Percentiles rank a stretch among this genome's conserved stretches.
Conservation (phyloP, 1,284 basidiomycete species). For the Mycosarcoma maydis region DNA sequence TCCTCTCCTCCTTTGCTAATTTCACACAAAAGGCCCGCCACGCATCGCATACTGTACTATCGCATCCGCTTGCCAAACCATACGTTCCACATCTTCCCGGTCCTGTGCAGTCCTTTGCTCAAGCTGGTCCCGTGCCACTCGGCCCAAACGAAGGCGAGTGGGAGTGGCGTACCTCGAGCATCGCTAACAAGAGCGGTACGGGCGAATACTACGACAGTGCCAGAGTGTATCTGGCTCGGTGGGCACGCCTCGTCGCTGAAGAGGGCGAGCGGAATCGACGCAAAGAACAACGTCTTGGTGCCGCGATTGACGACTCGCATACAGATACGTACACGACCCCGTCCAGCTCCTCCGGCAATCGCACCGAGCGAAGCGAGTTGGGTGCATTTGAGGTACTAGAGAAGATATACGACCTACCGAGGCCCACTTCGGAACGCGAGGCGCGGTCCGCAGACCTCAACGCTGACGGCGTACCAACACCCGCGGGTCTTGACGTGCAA, state of each 20-base stretch:
- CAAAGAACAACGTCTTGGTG: conserved; percentile 36
- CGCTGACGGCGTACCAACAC: not conserved
- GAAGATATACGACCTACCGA: conserved; percentile 35
- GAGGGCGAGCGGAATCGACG: conserved; percentile 63
- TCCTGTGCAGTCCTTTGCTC: conserved; percentile 54
- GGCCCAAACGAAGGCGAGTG: conserved; percentile 56
- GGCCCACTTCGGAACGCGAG: conserved; percentile 33
- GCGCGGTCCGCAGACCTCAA: conserved; percentile 25
- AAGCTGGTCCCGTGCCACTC: conserved; percentile 60
- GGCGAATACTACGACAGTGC: conserved; percentile 88
- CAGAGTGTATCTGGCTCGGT: conserved; percentile 91
- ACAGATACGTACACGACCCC: not conserved
- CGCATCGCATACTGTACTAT: conserved; percentile 53
- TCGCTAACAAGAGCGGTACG: conserved; percentile 44
- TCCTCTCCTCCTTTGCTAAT: conserved; percentile 60
- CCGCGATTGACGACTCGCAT: not conserved
- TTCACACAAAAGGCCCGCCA: conserved; percentile 61
- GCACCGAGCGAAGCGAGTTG: conserved; percentile 40
- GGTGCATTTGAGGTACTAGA: conserved; percentile 56
- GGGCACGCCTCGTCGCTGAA: conserved; percentile 87
- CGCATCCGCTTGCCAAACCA: conserved; percentile 54
- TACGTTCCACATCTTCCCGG: conserved; percentile 50
- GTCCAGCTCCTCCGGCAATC: not conserved
- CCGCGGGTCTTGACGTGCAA: conserved; percentile 17
- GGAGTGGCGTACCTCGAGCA: conserved; percentile 46